These are phyloP conservation scores for Calonectria montana DNA, from an alignment of 2,329 filamentous ascomycete genomes.

Conservation along the genomic window DNA sequence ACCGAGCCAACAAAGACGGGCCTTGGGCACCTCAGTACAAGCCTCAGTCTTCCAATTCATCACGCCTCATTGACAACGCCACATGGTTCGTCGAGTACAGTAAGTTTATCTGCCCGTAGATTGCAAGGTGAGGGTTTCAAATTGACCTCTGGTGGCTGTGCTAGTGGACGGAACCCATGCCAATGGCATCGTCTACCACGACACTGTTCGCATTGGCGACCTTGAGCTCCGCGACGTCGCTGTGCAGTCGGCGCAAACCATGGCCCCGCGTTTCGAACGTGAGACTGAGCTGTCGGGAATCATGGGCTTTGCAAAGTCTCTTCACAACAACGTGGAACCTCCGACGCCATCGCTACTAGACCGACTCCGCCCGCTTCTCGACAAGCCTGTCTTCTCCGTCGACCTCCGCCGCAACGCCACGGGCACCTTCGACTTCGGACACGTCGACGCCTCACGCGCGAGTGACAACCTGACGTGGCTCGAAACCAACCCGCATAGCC, in stretches of 20 bases:
- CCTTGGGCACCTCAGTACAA: constrained; percentile 55
- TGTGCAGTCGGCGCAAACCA: constrained; percentile 60
- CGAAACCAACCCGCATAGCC: constrained; percentile 44
- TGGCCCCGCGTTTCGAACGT: constrained; percentile 56
- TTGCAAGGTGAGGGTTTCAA: constrained; percentile 13
- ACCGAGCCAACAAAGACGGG: constrained; percentile 47
- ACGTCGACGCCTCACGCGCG: constrained; percentile 54
- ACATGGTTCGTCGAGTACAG: constrained; percentile 63
- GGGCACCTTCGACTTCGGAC: constrained; percentile 64
- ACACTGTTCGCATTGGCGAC: constrained; percentile 60
- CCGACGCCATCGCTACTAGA: constrained; percentile 58
- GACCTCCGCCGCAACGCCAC: constrained; percentile 61
- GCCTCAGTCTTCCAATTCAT: constrained; percentile 58
- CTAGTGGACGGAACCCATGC: constrained; percentile 58
- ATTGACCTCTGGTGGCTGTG: neutral
- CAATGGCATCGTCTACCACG: constrained; percentile 61
- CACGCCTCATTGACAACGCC: constrained; percentile 53
- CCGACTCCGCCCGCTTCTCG: constrained; percentile 54
- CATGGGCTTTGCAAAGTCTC: constrained; percentile 62
- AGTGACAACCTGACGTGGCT: constrained; percentile 57
- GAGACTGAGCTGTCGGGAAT: constrained; percentile 60
- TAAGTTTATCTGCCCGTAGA: constrained; percentile 46
- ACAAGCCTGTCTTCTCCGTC: constrained; percentile 58
- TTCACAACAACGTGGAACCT: constrained; percentile 57
- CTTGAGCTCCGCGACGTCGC: constrained; percentile 57